These are phyloP conservation scores for Candida glaebosa DNA, from an alignment of 805 yeast genomes.

Conservation along the genomic window DNA sequence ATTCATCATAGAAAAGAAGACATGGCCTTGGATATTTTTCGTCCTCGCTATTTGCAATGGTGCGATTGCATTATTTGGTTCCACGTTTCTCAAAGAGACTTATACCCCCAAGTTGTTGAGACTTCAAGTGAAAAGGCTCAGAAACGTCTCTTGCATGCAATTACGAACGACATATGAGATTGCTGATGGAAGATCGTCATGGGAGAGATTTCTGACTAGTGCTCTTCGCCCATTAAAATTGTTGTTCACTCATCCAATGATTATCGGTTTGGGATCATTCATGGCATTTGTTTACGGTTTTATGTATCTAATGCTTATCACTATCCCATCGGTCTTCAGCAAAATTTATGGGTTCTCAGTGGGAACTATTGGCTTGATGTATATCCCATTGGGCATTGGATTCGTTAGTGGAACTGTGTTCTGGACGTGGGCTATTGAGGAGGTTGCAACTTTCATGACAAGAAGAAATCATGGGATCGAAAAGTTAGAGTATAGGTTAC, in stretches of 20 bases:
- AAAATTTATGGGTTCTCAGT: conserved; percentile 42
- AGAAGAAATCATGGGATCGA: conserved; percentile 48
- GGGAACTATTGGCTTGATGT: conserved; percentile 57
- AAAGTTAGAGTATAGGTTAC: conserved; percentile 60
- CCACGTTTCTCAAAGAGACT: conserved; percentile 55
- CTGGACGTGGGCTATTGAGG: conserved; percentile 46
- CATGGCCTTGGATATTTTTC: conserved; percentile 71
- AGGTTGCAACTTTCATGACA: conserved; percentile 33
- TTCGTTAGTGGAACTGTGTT: conserved; percentile 45
- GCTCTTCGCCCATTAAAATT: conserved; percentile 54
- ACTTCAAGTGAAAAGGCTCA: conserved; percentile 43
- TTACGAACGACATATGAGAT: conserved; percentile 61
- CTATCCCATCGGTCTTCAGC: conserved; percentile 55
- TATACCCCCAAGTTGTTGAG: conserved; percentile 53
- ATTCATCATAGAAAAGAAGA: conserved; percentile 45
- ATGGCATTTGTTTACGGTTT: conserved; percentile 67
- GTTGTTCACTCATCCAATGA: conserved; percentile 58
- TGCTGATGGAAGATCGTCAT: conserved; percentile 45
- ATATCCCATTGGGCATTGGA: conserved; percentile 55
- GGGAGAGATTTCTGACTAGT: conserved; percentile 40
- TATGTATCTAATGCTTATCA: conserved; percentile 58
- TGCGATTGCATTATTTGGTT: conserved; percentile 36
- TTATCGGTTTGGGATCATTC: conserved; percentile 57
- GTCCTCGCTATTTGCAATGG: conserved; percentile 57
- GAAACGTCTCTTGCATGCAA: conserved; percentile 49